Evolutionary conservation across 352 stramenopile genomes (phyloP).

Genomic region (Phytopythium litorale): DNA sequence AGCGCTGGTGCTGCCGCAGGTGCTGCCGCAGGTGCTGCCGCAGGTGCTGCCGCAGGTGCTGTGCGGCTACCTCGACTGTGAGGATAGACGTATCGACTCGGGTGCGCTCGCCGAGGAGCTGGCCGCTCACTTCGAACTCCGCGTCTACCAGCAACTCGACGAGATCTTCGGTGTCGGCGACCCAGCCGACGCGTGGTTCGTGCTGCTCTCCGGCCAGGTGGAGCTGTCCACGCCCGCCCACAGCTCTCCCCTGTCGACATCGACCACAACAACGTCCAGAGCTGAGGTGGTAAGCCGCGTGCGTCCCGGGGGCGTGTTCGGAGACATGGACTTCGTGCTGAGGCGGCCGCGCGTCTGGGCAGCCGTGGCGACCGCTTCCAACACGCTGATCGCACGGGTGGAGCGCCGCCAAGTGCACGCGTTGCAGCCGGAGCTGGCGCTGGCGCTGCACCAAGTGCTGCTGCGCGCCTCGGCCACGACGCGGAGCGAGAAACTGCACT

Average conservation of each 20-base stretch:
- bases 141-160: constrained; percentile 25
- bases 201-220: constrained; percentile 47
- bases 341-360: constrained; percentile 42
- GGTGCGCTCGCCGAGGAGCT: constrained; percentile 24
- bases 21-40: constrained; percentile 44
- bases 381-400: constrained; percentile 40
- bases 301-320: constrained; percentile 52
- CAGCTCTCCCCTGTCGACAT: constrained; percentile 12
- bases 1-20: constrained; percentile 29
- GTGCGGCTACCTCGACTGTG: constrained; percentile 32
- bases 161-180: constrained; percentile 42
- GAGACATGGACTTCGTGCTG: constrained; percentile 66
- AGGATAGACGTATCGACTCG: constrained; percentile 11
- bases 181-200: constrained; percentile 35
- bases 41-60: constrained; percentile 41
- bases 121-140: constrained; percentile 27
- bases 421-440: constrained; percentile 39
- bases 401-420: constrained; percentile 24
- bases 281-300: constrained; percentile 46
- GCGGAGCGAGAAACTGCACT: constrained; percentile 35
- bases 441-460: constrained; percentile 50
- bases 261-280: constrained; percentile 11
- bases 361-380: constrained; percentile 28
- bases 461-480: constrained; percentile 58
- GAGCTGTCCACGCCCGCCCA: constrained; percentile 30